Base-by-base conservation (phyloP, 257 asterid species). In the Plantago major region DNA sequence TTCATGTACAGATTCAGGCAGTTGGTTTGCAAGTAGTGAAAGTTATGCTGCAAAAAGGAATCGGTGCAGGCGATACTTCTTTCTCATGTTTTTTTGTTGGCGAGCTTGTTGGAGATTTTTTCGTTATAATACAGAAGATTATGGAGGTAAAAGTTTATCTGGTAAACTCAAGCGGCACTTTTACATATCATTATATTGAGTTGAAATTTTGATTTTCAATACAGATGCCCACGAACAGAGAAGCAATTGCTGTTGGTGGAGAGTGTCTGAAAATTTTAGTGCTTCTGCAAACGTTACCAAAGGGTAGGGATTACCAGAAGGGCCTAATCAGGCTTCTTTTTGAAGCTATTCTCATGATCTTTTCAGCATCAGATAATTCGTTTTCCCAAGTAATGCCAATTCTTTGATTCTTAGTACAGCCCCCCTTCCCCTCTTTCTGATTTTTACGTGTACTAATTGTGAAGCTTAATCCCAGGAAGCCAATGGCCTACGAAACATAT, bases 1-100 rank as follows among this genome's bases (percentile, higher is more conserved):
- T 69, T 42, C 17, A 13, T 63, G 60, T 70, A 73, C 89, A 92
- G 99, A 77, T 93, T 73, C 94, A 72, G 82, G 88, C 87, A 59
- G 79, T 87, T 51, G 92, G 87, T 64, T 82, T 93, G 87, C 99
- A 93, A 78, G 86, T 82, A 63, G 67, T 89, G 68, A 93, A 83
- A 77, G 80, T 69, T 57, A 71, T 82, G 75, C 78, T 83, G 69
- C 90, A 86, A 57, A 93, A 78, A 73, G 85, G 86, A 62, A 71
- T 69, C 62, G 76, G 78, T 63, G 65, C 79, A 48, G 82, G 64
- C 58, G 68, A 18, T 19, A 76, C 69, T 74, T 71, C 82, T 44
- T 85, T 89, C 72, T 72, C 74, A 45, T 62, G 82, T 10, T 87
- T 93, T 74, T 89, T 75, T 80, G 85, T 84, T 62, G 96, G 94